Conservation (phyloP, 2,329 filamentous ascomycete species). For the Fusarium albidum region DNA sequence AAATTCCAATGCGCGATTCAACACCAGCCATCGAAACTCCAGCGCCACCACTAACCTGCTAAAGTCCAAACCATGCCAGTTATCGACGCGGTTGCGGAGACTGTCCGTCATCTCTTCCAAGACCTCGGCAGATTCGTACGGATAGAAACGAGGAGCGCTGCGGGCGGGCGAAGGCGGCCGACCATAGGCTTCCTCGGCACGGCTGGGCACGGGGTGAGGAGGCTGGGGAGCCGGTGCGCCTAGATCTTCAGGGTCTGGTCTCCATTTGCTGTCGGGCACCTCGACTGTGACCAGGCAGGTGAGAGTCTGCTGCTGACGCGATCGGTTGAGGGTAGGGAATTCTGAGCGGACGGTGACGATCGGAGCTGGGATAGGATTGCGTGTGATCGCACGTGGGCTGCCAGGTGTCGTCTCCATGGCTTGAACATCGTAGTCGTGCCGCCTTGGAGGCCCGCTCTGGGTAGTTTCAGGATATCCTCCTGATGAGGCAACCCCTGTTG, state of each 20-base stretch:
- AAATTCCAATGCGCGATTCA: neutral
- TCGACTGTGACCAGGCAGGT: constrained; percentile 95
- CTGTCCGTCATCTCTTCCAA: constrained; percentile 88
- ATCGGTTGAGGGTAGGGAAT: constrained; percentile 92
- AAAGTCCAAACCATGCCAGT: constrained; percentile 98
- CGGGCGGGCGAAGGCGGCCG: constrained; percentile 67
- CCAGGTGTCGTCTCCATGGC: constrained; percentile 89
- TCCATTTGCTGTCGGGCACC: constrained; percentile 92
- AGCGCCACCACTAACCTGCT: constrained; percentile 62
- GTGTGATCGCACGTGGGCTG: constrained; percentile 74
- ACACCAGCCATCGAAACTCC: neutral
- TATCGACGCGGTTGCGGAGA: constrained; percentile 87
- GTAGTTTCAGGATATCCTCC: constrained; percentile 81
- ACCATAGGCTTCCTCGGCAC: constrained; percentile 63
- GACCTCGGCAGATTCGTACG: constrained; percentile 78
- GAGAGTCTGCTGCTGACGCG: constrained; percentile 91
- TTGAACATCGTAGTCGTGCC: constrained; percentile 94
- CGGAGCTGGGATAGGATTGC: constrained; percentile 89
- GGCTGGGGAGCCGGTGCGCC: constrained; percentile 58
- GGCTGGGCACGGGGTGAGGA: constrained; percentile 48
- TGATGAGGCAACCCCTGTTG: constrained; percentile 77
- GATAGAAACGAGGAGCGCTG: constrained; percentile 67
- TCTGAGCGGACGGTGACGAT: constrained; percentile 95
- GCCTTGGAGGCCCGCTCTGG: constrained; percentile 73
- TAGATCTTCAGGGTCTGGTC: constrained; percentile 82